Evolutionary conservation across 352 stramenopile genomes (phyloP).

Genomic region (Bremia lactucae): DNA sequence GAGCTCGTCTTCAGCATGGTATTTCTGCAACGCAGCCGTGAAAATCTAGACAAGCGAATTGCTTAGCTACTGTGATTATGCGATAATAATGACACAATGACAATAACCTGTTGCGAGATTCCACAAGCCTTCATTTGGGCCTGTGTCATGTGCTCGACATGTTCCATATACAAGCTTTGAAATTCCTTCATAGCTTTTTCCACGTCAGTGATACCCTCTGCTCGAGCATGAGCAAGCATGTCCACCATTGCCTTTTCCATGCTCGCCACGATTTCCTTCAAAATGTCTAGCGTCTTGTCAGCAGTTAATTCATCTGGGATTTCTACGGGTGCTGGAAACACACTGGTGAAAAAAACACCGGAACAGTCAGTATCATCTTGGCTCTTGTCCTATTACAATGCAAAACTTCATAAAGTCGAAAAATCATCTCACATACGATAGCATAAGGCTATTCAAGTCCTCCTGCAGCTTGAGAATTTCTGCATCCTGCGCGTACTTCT

Average conservation of each 20-base stretch:
- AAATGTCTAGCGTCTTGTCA: conserved; percentile 58
- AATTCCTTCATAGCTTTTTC: conserved; percentile 68
- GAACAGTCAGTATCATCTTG: conserved; percentile 2
- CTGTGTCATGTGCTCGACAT: conserved; percentile 61
- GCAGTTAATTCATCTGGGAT: conserved; percentile 57
- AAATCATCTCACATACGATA: conserved; percentile 20
- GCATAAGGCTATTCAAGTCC: conserved; percentile 61
- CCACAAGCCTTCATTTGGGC: conserved; percentile 51
- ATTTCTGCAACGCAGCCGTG: conserved; percentile 58
- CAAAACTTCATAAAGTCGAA: too few relatives aligned
- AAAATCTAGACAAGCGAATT: conserved; percentile 30
- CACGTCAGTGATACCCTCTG: conserved; percentile 62
- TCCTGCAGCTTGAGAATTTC: conserved; percentile 55
- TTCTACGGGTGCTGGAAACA: conserved; percentile 48
- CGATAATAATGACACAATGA: neutral
- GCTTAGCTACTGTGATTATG: too few relatives aligned
- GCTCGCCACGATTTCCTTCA: conserved; percentile 48
- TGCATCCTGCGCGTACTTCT: conserved; percentile 47
- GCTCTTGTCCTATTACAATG: too few relatives aligned
- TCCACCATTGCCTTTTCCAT: conserved; percentile 77
- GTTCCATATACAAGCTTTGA: conserved; percentile 64
- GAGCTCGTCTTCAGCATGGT: conserved; percentile 41
- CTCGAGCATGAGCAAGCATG: conserved; percentile 55
- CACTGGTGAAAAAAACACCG: conserved; percentile 15
- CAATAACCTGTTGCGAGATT: conserved; percentile 45